Evolutionary conservation across 2,329 filamentous ascomycete species (phyloP), one percentile per base, ranked within the genome.

Genomic region (Botrytis galanthina): DNA sequence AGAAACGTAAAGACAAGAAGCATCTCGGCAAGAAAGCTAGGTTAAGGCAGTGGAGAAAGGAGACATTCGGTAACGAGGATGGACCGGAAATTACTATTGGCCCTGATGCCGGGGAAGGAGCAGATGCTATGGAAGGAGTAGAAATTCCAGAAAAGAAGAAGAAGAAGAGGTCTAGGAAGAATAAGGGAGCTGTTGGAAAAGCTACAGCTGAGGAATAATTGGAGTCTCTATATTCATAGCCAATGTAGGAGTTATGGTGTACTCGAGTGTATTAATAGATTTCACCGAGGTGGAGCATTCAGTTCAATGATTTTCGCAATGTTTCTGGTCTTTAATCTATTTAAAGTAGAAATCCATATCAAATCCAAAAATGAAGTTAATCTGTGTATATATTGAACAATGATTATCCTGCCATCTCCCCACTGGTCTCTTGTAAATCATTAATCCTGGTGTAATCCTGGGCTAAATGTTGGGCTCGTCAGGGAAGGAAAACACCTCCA

Each of bases 1-100:
- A 97, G 87, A 98, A 98, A 87, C 87, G 88, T 77, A 92, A 91
- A 79, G 96, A 99, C 81, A 90, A 91, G 84, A 97, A 97, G 86
- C 88, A 89, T 78, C 87, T 98, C 44, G 92, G 93, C 76, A 99
- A 98, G 88, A 98, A 98, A 85, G 93, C 93, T 12, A 88, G 95
- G 32, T 85, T 99, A 75, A 87, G 94, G 80, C 89, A 98, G 84
- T 99, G 96, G 96, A 89, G 90, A 68, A 84, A 86, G 74, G 89
- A 91, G 72, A 87, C 86, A 26, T 92, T 91, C 80, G 90, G 89
- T 29, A 82, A 81, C 63, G 88, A 82, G 68, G 80, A 83, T 70
- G 82, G 81, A 1, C 81, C 82, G 16, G 81, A 82, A 71, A 78
- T 80, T 60, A 73, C 77, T 29, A 77, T 79, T 77, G 77, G 75